Percentiles rank a stretch among this genome's conserved stretches.
phyloP scores from a whole-genome alignment of 768 basidiomycete species.

The Boletus rubescentipes region DNA sequence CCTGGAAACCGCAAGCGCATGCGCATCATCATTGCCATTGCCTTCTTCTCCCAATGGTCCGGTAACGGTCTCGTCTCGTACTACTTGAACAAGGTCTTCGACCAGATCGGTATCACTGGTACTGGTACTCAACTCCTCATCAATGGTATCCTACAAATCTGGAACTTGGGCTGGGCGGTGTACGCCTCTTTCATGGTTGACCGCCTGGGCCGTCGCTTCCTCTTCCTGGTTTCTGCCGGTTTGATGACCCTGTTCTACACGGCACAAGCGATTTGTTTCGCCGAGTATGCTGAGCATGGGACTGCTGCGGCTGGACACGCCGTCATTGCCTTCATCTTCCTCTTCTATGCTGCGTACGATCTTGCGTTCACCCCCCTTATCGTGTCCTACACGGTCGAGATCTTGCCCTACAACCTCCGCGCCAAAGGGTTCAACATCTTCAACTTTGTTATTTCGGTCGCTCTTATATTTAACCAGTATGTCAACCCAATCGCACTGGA shows the following conservation, averaged over 20 bases:
- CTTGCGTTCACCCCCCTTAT: constrained; percentile 85
- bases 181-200: constrained; percentile 62
- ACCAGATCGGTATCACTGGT: constrained; percentile 63
- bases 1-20: constrained; percentile 75
- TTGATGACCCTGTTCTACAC: constrained; percentile 68
- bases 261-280: constrained; percentile 66
- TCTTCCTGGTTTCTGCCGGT: constrained; percentile 61
- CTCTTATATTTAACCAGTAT: constrained; percentile 89
- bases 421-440: constrained; percentile 86
- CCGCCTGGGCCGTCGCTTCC: constrained; percentile 62
- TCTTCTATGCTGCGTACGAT: constrained; percentile 79
- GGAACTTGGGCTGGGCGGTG: constrained; percentile 69
- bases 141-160: constrained; percentile 83
- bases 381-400: constrained; percentile 86
- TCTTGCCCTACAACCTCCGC: constrained; percentile 78
- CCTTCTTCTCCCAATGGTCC: constrained; percentile 86
- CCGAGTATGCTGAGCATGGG: constrained; percentile 48
- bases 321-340: constrained; percentile 81
- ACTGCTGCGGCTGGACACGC: constrained; percentile 54
- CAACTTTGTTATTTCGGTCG: constrained; percentile 72
- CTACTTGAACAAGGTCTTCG: constrained; percentile 75
- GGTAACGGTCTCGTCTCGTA: constrained; percentile 84
- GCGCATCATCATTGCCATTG: constrained; percentile 72
- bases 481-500: constrained; percentile 79
- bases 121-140: constrained; percentile 70